phyloP scores from a whole-genome alignment of 768 basidiomycete genomes.

The Exidia glandulosa region DNA sequence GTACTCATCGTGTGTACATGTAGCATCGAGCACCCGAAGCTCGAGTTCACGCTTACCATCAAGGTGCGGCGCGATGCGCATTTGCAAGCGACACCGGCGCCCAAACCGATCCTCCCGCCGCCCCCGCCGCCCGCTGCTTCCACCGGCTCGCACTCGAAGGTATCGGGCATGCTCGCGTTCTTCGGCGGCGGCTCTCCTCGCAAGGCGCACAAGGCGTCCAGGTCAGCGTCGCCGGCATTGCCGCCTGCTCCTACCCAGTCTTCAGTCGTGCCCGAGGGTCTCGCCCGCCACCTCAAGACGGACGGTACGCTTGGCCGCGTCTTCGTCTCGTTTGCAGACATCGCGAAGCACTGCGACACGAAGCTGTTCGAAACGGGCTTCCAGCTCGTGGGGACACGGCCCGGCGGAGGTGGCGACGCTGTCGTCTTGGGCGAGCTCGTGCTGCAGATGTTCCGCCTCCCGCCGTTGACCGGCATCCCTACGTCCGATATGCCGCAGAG shows the following conservation, averaged over 20 bases:
- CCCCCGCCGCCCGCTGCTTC: conserved; percentile 34
- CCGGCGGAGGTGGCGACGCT: conserved; percentile 25
- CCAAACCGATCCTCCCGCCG: conserved; percentile 15
- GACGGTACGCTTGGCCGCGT: conserved; percentile 85
- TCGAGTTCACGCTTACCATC: conserved; percentile 86
- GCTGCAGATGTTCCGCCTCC: conserved; percentile 82
- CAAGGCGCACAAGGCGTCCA: conserved; percentile 26
- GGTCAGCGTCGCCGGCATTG: conserved; percentile 29
- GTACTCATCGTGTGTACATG: background rate
- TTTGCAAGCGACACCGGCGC: conserved; percentile 42
- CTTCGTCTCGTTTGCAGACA: conserved; percentile 81
- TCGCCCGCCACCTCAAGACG: conserved; percentile 71
- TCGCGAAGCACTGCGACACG: conserved; percentile 74
- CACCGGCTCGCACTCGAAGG: conserved; percentile 35
- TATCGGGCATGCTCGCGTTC: conserved; percentile 58
- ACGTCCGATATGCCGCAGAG: conserved; percentile 78
- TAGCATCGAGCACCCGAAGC: conserved; percentile 87
- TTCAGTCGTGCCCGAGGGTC: conserved; percentile 48
- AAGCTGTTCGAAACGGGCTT: conserved; percentile 73
- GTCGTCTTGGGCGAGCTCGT: conserved; percentile 79
- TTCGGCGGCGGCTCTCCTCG: conserved; percentile 47
- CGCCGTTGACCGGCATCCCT: conserved; percentile 73
- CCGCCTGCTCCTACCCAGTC: conserved; percentile 11
- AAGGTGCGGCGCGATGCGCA: conserved; percentile 83
- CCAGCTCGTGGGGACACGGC: conserved; percentile 68